phyloP scores from a whole-genome alignment of 768 basidiomycete species.

The Epithele typhae region DNA sequence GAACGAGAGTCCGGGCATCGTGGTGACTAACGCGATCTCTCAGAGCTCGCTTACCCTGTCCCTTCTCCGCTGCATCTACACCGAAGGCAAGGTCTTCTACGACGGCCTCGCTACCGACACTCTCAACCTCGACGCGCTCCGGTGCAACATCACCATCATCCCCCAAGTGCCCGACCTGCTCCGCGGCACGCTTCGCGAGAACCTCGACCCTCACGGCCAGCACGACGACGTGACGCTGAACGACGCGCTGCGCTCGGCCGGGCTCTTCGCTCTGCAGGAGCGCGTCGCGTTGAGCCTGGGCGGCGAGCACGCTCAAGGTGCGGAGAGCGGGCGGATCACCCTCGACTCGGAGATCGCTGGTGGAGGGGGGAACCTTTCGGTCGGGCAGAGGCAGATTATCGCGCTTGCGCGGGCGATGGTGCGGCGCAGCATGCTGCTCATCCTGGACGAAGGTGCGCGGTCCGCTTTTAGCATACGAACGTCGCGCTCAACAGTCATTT shows the following conservation, averaged over 20 bases:
- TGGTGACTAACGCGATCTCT: too few relatives aligned
- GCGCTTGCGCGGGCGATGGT: slow-evolving; percentile 57
- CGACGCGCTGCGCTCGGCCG: slow-evolving; percentile 44
- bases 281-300: too few relatives aligned
- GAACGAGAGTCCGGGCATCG: slow-evolving; percentile 1
- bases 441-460: slow-evolving; percentile 48
- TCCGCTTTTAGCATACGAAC: too few relatives aligned
- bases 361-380: slow-evolving; percentile 42
- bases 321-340: slow-evolving; percentile 31
- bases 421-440: slow-evolving; percentile 48
- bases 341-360: slow-evolving; percentile 42
- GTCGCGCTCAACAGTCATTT: slow-evolving; percentile 8
- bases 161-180: slow-evolving; percentile 53
- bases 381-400: slow-evolving; percentile 59
- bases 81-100: slow-evolving; percentile 47
- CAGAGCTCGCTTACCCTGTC: slow-evolving; percentile 48
- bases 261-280: slow-evolving; percentile 39
- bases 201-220: slow-evolving; percentile 55
- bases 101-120: slow-evolving; percentile 42
- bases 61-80: slow-evolving; percentile 49
- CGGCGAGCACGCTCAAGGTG: slow-evolving; percentile 22
- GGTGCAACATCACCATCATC: slow-evolving; percentile 54
- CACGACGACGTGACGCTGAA: slow-evolving; percentile 49
- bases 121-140: slow-evolving; percentile 50
- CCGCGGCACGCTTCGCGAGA: slow-evolving; percentile 50